Percentiles rank a stretch among this genome's conserved stretches.
phyloP scores from a whole-genome alignment of 371 early-diverging fungal species.

The Mucor saturninus region DNA sequence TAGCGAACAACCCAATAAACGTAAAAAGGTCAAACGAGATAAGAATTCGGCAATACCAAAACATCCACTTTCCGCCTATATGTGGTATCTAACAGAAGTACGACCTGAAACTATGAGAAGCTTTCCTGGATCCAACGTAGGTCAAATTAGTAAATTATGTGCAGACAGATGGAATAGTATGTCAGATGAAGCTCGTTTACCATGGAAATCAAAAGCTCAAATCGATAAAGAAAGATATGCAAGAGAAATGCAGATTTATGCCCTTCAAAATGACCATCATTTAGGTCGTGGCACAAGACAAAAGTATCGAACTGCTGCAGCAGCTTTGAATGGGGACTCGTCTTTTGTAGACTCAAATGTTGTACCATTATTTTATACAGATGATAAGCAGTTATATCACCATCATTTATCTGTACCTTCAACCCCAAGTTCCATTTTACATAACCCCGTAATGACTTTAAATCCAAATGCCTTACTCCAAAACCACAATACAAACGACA shows the following conservation, averaged over 20 bases:
- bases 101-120: slow-evolving; percentile 65
- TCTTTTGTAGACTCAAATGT: neutral
- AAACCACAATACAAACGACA: neutral
- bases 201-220: slow-evolving; percentile 69
- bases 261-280: slow-evolving; percentile 47
- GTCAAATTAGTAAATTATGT: slow-evolving; percentile 72
- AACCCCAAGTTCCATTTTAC: slow-evolving; percentile 8
- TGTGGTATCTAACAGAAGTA: slow-evolving; percentile 73
- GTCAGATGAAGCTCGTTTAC: slow-evolving; percentile 58
- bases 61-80: slow-evolving; percentile 81
- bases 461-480: slow-evolving; percentile 17
- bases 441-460: slow-evolving; percentile 9
- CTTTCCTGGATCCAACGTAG: slow-evolving; percentile 72
- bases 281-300: slow-evolving; percentile 54
- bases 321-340: neutral
- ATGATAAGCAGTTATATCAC: slow-evolving; percentile 5
- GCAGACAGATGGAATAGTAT: slow-evolving; percentile 73
- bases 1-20: slow-evolving; percentile 5
- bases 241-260: slow-evolving; percentile 72
- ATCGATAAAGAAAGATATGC: slow-evolving; percentile 79
- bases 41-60: slow-evolving; percentile 75
- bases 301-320: slow-evolving; percentile 40
- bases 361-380: slow-evolving; percentile 6
- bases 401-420: slow-evolving; percentile 7
- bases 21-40: slow-evolving; percentile 33